Conservation (phyloP, 1,139 yeast genomes). For the Kodamaea arcana region DNA sequence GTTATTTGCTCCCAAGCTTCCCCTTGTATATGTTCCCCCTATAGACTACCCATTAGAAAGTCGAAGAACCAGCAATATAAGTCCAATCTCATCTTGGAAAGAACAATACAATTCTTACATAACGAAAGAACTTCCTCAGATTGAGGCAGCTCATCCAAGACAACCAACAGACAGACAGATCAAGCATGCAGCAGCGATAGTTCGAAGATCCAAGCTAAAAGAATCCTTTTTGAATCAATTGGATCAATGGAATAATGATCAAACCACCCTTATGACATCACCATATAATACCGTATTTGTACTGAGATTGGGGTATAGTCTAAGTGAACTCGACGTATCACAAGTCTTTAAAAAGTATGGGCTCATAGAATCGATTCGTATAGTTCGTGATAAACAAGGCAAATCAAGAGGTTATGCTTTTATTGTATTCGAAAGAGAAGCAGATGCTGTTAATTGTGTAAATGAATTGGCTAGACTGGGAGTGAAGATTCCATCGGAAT, state of each 20-base stretch:
- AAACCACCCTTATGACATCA: conserved; percentile 44
- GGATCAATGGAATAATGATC: conserved; percentile 31
- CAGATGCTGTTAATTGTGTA: conserved; percentile 58
- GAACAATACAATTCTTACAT: conserved; percentile 29
- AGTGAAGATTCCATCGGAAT: conserved; percentile 21
- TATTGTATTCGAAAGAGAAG: conserved; percentile 60
- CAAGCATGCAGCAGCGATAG: background rate
- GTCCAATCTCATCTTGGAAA: conserved; percentile 48
- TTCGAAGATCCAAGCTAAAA: conserved; percentile 11
- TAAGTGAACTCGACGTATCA: conserved; percentile 69
- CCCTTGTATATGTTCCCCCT: conserved; percentile 53
- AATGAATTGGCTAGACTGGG: conserved; percentile 55
- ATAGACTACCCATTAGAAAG: conserved; percentile 50
- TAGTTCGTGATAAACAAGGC: conserved; percentile 57
- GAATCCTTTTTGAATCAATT: conserved; percentile 35
- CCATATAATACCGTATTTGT: conserved; percentile 79
- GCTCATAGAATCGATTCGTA: conserved; percentile 59
- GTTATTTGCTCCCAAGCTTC: conserved; percentile 68
- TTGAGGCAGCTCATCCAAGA: conserved; percentile 18
- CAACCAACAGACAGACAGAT: conserved; percentile 4
- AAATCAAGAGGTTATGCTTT: conserved; percentile 84
- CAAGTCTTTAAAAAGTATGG: conserved; percentile 65
- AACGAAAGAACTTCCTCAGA: conserved; percentile 29
- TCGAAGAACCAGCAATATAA: conserved; percentile 47
- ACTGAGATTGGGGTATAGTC: conserved; percentile 60